phyloP scores from a whole-genome alignment of 768 basidiomycete genomes.

The Mycena capillaripes region DNA sequence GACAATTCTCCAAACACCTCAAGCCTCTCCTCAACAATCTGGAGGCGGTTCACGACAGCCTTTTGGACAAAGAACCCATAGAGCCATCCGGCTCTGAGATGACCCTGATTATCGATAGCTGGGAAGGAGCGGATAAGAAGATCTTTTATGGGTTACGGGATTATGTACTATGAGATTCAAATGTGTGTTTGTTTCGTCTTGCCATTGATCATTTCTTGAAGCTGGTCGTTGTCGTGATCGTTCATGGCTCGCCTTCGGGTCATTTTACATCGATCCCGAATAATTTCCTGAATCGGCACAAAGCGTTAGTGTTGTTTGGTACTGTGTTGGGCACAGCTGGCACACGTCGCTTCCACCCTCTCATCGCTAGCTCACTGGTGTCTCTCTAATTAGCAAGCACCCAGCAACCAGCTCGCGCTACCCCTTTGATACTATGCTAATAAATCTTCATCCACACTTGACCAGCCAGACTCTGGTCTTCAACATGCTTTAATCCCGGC shows the following conservation, averaged over 20 bases:
- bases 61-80: background rate
- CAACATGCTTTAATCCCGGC: no score
- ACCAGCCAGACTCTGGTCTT: no score
- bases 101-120: slow-evolving; percentile 27
- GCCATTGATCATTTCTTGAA: background rate
- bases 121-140: background rate
- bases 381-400: no score
- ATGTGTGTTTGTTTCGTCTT: background rate
- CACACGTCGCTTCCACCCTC: no score
- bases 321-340: background rate
- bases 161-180: background rate
- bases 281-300: background rate
- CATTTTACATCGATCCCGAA: no score
- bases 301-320: background rate
- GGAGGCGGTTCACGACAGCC: slow-evolving; percentile 52
- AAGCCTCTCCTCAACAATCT: slow-evolving; percentile 64
- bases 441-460: no score
- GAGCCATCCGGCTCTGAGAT: slow-evolving; percentile 14
- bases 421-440: no score
- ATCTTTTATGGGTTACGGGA: slow-evolving; percentile 18
- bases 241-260: no score
- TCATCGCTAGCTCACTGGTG: no score
- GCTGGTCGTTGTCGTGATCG: no score
- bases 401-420: no score
- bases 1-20: slow-evolving; percentile 56